Evolutionary conservation across 2,329 filamentous ascomycete species (phyloP).

Genomic region (Fusarium falciforme): DNA sequence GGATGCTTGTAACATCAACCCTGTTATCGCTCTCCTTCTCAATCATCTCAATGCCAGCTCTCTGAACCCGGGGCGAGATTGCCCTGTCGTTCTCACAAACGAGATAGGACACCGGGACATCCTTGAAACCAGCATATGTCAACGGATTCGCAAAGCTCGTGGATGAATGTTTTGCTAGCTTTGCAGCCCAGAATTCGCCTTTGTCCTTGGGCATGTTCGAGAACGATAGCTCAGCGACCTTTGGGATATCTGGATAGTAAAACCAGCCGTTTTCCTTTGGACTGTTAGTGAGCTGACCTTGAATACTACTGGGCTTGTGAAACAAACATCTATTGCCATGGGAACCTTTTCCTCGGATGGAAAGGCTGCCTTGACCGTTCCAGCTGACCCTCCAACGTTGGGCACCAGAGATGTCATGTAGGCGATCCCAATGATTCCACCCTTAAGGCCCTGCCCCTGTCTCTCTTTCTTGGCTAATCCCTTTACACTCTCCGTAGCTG

Average conservation of each 20-base stretch:
- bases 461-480: conserved; percentile 47
- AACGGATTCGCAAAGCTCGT: conserved; percentile 48
- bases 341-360: not conserved
- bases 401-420: conserved; percentile 46
- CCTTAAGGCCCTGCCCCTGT: conserved; percentile 43
- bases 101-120: conserved; percentile 54
- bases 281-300: not conserved
- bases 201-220: conserved; percentile 43
- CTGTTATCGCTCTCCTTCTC: conserved; percentile 50
- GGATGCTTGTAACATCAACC: conserved; percentile 52
- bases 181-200: conserved; percentile 9
- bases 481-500: conserved; percentile 47
- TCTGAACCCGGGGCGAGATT: conserved; percentile 43
- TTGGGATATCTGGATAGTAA: conserved; percentile 22
- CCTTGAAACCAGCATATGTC: conserved; percentile 54
- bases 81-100: conserved; percentile 49
- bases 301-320: not conserved
- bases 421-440: conserved; percentile 46
- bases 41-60: conserved; percentile 48
- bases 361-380: not conserved
- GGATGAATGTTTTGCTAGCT: conserved; percentile 45
- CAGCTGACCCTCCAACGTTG: conserved; percentile 31
- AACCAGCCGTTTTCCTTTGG: conserved; percentile 49
- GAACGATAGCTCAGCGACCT: conserved; percentile 34
- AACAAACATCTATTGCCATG: not conserved